Evolutionary conservation across 2,329 filamentous ascomycete genomes (phyloP), one percentile per base, ranked within the genome.

Genomic region (Talaromyces sp.): DNA sequence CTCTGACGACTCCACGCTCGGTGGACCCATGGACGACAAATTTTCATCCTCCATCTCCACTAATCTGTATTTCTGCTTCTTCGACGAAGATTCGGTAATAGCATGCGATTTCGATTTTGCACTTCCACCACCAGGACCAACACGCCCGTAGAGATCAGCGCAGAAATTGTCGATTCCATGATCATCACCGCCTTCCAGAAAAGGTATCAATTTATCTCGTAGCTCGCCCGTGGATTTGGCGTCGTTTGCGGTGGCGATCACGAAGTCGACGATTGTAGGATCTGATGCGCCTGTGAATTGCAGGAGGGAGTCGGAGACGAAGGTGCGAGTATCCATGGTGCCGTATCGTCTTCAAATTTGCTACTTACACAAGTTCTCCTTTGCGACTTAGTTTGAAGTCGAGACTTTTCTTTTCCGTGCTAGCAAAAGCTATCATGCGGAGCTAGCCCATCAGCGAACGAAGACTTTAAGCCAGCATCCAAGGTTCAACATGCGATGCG

Each of bases 251-350:
- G 84, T 85, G 50, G 83, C 82, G 63, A 85, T 79, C 27, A 87
- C 80, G 69, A 86, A 87, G 74, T 87, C 85, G 67, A 86, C 75
- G 59, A 85, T 78, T 60, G 85, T 85, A 41, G 81, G 76, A 66
- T 86, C 85, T 45, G 84, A 85, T 57, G 81, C 84, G 67, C 84
- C 84, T 43, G 84, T 82, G 60, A 86, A 78, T 65, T 80, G 81
- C 69, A 84, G 78, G 63, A 85, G 77, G 63, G 82, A 80, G 71
- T 85, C 83, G 60, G 82, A 84, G n/a, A 80, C 73, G 64, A 80
- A 80, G 14, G 74, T 76, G 62, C 73, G 74, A 66, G 75, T 72
- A 57, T 79, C 76, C 78, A 80, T 80, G 14, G 37, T 45, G 37
- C 13, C n/a, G 13, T 43, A 31, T 14, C 13, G 2, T 13, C 13